Conservation (phyloP, 768 basidiomycete genomes). For the Rhizopogon sp. region DNA sequence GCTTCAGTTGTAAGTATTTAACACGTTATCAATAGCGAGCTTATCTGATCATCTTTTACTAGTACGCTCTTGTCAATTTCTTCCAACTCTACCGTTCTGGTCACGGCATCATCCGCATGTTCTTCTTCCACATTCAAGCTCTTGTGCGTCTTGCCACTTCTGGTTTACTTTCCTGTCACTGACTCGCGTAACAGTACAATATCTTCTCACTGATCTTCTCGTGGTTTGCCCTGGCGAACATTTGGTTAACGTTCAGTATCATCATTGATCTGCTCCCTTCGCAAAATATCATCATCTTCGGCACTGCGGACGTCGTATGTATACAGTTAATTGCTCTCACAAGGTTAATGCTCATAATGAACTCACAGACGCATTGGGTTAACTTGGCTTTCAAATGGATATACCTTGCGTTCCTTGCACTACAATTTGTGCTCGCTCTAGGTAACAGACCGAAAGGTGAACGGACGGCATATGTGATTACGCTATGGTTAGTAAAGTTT, state of each 20-base stretch:
- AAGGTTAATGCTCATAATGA: neutral
- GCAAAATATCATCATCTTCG: conserved; percentile 56
- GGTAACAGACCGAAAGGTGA: conserved; percentile 91
- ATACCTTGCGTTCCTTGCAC: conserved; percentile 77
- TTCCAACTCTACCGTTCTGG: conserved; percentile 82
- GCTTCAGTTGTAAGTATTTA: conserved; percentile 70
- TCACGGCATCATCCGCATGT: conserved; percentile 88
- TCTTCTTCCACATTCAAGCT: conserved; percentile 94
- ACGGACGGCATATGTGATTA: conserved; percentile 60
- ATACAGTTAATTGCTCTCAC: neutral
- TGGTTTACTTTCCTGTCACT: neutral
- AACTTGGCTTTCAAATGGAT: conserved; percentile 82
- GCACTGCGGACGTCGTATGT: conserved; percentile 63
- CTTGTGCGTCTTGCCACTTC: conserved; percentile 46
- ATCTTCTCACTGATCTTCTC: conserved; percentile 80
- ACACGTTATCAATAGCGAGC: neutral
- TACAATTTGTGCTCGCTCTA: conserved; percentile 75
- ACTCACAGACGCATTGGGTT: conserved; percentile 77
- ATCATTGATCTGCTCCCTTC: conserved; percentile 83
- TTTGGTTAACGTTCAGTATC: conserved; percentile 95
- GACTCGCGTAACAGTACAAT: conserved; percentile 64
- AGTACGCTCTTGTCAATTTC: conserved; percentile 94
- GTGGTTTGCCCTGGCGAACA: conserved; percentile 90
- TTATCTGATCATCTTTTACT: conserved; percentile 7
- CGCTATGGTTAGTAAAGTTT: conserved; percentile 49